Evolutionary conservation across 2,329 filamentous ascomycete genomes (phyloP), one percentile per base, ranked within the genome.

Genomic region (Chaetomium sp.): DNA sequence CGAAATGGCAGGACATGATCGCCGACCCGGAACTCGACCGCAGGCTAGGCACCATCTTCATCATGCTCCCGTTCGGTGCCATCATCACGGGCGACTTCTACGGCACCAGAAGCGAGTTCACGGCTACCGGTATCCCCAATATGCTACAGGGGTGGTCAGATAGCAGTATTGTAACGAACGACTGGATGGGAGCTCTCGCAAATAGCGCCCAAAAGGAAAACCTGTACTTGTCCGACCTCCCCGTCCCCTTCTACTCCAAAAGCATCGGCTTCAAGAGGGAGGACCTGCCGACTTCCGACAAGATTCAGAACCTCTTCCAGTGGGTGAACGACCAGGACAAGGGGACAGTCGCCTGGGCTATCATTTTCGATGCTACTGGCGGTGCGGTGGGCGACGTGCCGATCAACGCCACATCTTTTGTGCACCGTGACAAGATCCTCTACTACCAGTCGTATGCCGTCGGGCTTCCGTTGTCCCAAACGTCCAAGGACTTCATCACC

Each of bases 401-500:
- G 0, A 73, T 74, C 66, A 79, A 87, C 68, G 82, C 82, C 10
- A 88, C 87, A 0, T 82, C 86, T 8, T 90, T 87, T 70, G 81
- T 83, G 0, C 87, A 90, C 70, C 83, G 88, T 55, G 84, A 90
- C 77, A 85, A 85, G 67, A 70, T 88, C 49, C 83, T 89, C 75
- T 88, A 87, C 76, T 82, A 87, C 71, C 85, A 90, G 71, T 84
- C 82, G 0, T 89, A 89, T 70, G 84, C 80, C 9, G 71, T 89
- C 53, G 83, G 82, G 21, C 69, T 85, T 0, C 75, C 79, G 0
- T 75, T 87, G 16, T 78, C 77, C 1, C 67, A 77, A n/a, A 77
- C 75, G 13, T 85, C 82, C 1, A 80, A 77, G 62, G 69, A 75
- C 0, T 88, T 88, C 61, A 72, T 88, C 47, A 75, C 78, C 19